Base-by-base conservation (phyloP, 208 protist genomes). In the Leishmania lainsoni region DNA sequence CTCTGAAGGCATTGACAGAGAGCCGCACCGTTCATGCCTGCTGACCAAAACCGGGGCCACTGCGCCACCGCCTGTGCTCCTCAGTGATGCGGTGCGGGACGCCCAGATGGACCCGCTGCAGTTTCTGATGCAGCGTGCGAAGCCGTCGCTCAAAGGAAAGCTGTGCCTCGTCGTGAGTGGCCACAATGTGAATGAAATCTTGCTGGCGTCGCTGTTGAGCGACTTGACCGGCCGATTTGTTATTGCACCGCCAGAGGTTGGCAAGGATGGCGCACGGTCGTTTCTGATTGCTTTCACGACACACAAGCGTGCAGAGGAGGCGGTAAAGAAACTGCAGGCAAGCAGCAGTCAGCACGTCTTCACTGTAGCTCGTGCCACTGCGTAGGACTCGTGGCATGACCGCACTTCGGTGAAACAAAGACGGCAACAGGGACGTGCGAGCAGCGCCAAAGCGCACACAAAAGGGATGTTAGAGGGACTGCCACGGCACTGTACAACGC, bases 141-240 rank as follows among this genome's bases (percentile, higher is more conserved):
- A 85, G 73, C 81, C 81, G 56, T 68, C 77, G 16, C 32, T 79
- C 4, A 85, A 79, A 61, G 77, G 79, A 54, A 85, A 85, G 63
- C 42, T 85, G 81, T 90, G 66, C 71, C 78, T 94, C 49, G 61
- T 86, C 51, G 80, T 91, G 10, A 63, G 75, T 14, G 88, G 90
- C 32, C 74, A 86, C 8, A 71, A 87, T 26, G 82, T 89, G 63
- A 93, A 66, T 61, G 80, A 86, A 58, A 81, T 86, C 59, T 14
- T 76, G 22, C 69, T 93, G 5, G 77, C 83, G 32, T 58, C 81
- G 51, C 29, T 85, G 35, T 79, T 93, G 79, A 78, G 83, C 69
- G 90, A 93, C 6, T 80, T 87, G 70, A 65, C 80, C 5, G 90
- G 90, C 3, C 87, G 87, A 17, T 93, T 90, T 77, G 87, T 93